These are phyloP conservation scores for Aspergillus sp. DNA, from an alignment of 2,329 filamentous ascomycete genomes.

Conservation along the genomic window DNA sequence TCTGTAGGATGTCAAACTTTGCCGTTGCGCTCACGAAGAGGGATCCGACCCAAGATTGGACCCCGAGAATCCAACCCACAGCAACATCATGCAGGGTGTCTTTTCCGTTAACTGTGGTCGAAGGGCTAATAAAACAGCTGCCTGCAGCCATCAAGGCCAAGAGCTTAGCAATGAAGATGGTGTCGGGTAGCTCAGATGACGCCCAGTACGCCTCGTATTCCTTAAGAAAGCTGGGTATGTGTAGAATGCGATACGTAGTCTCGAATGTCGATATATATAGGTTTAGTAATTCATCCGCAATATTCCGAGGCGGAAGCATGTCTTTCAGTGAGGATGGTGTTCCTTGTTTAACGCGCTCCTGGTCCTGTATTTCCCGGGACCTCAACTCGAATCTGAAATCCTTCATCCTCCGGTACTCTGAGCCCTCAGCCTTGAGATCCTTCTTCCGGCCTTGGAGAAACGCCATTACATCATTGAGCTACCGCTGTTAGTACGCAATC, in stretches of 20 bases:
- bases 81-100: slow-evolving; percentile 49
- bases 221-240: slow-evolving; percentile 56
- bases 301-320: slow-evolving; percentile 44
- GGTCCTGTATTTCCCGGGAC: slow-evolving; percentile 28
- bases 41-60: slow-evolving; percentile 35
- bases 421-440: slow-evolving; percentile 18
- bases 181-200: slow-evolving; percentile 39
- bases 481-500: slow-evolving; percentile 4
- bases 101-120: slow-evolving; percentile 21
- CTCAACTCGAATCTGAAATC: slow-evolving; percentile 29
- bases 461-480: slow-evolving; percentile 31
- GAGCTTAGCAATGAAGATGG: slow-evolving; percentile 49
- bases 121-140: slow-evolving; percentile 41
- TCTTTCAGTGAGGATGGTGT: slow-evolving; percentile 30
- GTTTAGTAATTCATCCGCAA: slow-evolving; percentile 54
- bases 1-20: slow-evolving; percentile 32
- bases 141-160: slow-evolving; percentile 43
- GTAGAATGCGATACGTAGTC: slow-evolving; percentile 57
- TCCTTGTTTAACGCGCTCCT: slow-evolving; percentile 30
- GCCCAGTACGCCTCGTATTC: slow-evolving; percentile 59
- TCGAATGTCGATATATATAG: slow-evolving; percentile 59
- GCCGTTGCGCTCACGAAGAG: slow-evolving; percentile 32
- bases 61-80: slow-evolving; percentile 40
- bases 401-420: slow-evolving; percentile 29
- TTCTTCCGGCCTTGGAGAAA: slow-evolving; percentile 25